Base-by-base conservation (phyloP, 805 yeast species). In the Candida railenensis region DNA sequence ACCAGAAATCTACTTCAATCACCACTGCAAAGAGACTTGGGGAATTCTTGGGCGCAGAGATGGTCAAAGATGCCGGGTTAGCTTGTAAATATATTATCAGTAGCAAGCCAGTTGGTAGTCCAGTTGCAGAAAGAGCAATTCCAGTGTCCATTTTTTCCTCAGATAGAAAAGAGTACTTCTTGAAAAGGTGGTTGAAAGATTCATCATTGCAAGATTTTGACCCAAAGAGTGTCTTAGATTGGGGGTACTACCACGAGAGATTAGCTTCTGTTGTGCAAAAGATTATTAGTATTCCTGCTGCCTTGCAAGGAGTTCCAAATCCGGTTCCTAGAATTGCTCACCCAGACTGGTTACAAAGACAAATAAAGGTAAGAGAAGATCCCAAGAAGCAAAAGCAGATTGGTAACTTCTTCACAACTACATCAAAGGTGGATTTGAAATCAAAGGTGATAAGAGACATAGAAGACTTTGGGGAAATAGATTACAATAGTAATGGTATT, bases 141-240 rank as follows among this genome's bases (percentile, higher is more conserved):
- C 99, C 99, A 0, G 96, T 95, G 4, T 94, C 97, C 0, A 90
- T 94, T 16, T 95, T 94, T 61, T 86, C 96, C 0, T 85, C 97
- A 0, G 97, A 90, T 25, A 85, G 86, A 44, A 90, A 89, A 62
- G 77, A 83, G 49, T 78, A 77, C 37, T 94, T 80, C 58, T 66
- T 94, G 59, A 79, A 91, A 56, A 83, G 88, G 57, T 94, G 99
- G 99, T 73, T 91, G 34, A 76, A 81, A 47, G 96, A 92, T 55
- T 82, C 87, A 0, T 73, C 87, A 0, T 63, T 92, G 37, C 87
- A 82, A 2, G 81, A 83, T 42, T 89, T 89, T 60, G 97, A 92
- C 63, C 96, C 96, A 3, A 76, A 98, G 57, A 77, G 81, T 16
- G 86, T 94, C 44, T 79, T 94, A 50, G 98, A 94, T 64, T 94